Evolutionary conservation across 2,329 filamentous ascomycete species (phyloP).

Genomic region (Cladophialophora psammophila): DNA sequence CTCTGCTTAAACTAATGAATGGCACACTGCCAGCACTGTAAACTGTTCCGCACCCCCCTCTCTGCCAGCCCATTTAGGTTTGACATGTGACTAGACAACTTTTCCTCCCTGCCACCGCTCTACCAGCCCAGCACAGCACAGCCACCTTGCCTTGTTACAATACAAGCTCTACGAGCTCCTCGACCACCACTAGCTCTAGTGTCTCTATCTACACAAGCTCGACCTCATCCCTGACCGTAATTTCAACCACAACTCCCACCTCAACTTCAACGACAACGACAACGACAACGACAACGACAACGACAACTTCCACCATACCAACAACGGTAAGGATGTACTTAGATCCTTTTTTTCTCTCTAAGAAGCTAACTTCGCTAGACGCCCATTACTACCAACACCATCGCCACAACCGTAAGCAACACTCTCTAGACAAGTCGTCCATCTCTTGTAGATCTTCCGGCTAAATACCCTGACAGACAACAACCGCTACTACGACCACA

Average conservation of each 20-base stretch:
- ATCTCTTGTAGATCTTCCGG: neutral
- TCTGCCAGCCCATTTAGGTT: too few species aligned
- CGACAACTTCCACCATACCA: neutral
- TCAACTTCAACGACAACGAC: neutral
- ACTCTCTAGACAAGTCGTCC: neutral
- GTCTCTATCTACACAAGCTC: neutral
- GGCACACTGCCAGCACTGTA: too few species aligned
- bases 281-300: neutral
- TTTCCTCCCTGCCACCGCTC: too few species aligned
- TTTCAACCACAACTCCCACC: neutral
- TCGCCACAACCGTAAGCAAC: neutral
- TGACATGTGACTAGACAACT: too few species aligned
- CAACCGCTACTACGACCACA: neutral
- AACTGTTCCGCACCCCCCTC: too few species aligned
- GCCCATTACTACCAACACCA: neutral
- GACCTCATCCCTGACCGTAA: neutral
- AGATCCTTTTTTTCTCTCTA: too few species aligned
- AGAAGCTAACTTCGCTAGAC: neutral
- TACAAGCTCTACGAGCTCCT: constrained; percentile 6
- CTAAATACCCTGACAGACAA: neutral
- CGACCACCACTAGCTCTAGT: neutral
- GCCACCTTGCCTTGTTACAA: too few species aligned
- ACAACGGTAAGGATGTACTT: neutral
- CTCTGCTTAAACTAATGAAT: too few species aligned
- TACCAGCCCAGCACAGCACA: too few species aligned